A percentile compares a stretch with the other conserved stretches of the same genome.
These are phyloP conservation scores for Penicillium thymicola DNA, from an alignment of 2,329 filamentous ascomycete genomes.

Conservation along the genomic window DNA sequence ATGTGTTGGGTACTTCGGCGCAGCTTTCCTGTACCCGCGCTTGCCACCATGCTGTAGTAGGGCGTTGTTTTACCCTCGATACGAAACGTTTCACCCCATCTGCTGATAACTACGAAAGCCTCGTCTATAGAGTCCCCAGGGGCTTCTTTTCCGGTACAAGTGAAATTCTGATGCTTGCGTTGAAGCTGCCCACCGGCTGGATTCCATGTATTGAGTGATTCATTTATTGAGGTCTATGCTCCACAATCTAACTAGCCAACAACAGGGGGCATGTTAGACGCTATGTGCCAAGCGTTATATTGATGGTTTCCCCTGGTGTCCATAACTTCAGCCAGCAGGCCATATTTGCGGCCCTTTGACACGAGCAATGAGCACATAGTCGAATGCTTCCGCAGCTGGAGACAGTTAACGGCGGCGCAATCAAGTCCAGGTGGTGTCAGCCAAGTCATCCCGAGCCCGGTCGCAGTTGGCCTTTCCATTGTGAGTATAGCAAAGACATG, in stretches of 20 bases:
- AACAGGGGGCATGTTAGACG: fast-evolving
- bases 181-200: not conserved
- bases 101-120: not conserved
- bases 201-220: not conserved
- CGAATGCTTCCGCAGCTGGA: not conserved
- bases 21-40: not conserved
- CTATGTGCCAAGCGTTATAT: not conserved
- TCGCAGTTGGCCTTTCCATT: conserved; percentile 13
- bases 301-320: not conserved
- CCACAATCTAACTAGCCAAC: not conserved
- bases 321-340: not conserved
- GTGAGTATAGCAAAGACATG: conserved; percentile 15
- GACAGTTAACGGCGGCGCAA: not conserved
- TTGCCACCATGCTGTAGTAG: not conserved
- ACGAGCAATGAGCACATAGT: not conserved
- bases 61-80: not conserved
- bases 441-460: conserved; percentile 12
- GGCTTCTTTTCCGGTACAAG: not conserved
- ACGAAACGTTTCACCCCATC: not conserved
- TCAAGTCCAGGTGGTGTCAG: conserved; percentile 12
- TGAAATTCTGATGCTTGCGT: not conserved
- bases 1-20: not conserved
- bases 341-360: not conserved
- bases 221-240: not conserved
- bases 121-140: not conserved